Base-by-base conservation (phyloP, 371 early-diverging fungal genomes). In the Mucor circinelloides region DNA sequence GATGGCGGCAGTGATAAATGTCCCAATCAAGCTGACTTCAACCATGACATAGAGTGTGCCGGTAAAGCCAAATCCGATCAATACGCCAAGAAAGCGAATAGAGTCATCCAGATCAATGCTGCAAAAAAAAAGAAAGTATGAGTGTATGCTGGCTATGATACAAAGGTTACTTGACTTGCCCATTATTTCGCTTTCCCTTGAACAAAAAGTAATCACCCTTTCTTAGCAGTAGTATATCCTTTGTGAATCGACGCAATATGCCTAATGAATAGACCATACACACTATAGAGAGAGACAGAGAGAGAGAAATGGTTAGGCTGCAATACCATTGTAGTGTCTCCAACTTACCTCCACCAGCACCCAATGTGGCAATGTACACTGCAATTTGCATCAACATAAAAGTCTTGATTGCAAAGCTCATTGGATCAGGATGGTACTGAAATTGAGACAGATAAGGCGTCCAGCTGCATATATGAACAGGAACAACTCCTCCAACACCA, bases 81-180 rank as follows among this genome's bases (percentile, higher is more conserved):
- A 69, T 3, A 81, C 81, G 17, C 84, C 84, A 15, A 84, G 57
- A 44, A 80, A 81, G 0, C 84, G 84, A 28, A 84, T 79, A 21
- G 78, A 75, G 59, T 84, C 84, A 66, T 84, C 82, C 27, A 84
- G 27, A 62, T 81, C 77, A 40, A 81, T 76, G n/a, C 81, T 83
- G 17, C 17, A 9, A 36, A 7, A 21, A 21, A 19, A 6, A 8
- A 59, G n/a, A 57, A 31, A 31, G 15, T 5, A 42, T 42, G 6
- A 60, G 42, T 44, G 9, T 1, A 1, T 42, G 27, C 5, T 23
- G 15, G 15, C 6, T 34, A 3, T 38, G 0, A 25, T 3, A n/a
- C 17, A 36, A 9, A n/a, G 15, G 4, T 2, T 34, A 19, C 12
- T 3, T 15, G 10, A 60, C 67, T 57, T 72, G 72, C 84, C 72